These are phyloP conservation scores for Venturia pyrina DNA, from an alignment of 2,329 filamentous ascomycete genomes.

Conservation along the genomic window DNA sequence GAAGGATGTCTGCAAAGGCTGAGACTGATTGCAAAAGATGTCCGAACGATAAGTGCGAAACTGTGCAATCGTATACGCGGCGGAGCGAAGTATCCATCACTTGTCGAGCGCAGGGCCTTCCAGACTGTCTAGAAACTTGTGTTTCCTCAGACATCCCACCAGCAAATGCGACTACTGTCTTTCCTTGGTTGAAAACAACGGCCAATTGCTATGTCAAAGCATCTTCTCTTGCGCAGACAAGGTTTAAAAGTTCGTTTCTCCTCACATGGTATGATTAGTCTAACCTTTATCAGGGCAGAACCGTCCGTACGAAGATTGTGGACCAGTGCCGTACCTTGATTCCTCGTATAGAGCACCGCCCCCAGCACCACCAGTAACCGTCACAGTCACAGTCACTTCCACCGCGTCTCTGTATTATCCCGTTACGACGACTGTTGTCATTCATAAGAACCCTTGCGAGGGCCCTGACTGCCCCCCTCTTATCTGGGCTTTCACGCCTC, in stretches of 20 bases:
- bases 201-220: constrained; percentile 4
- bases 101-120: constrained; percentile 6
- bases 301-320: not conserved
- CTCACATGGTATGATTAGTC: not conserved
- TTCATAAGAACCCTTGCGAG: not conserved
- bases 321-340: constrained; percentile 7
- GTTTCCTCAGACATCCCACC: not conserved
- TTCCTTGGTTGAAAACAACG: constrained; percentile 1
- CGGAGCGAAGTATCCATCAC: not conserved
- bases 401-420: not conserved
- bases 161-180: not conserved
- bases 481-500: constrained; percentile 5
- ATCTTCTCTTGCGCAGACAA: not conserved
- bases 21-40: constrained; percentile 1
- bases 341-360: not conserved
- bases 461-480: constrained; percentile 1
- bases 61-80: not conserved
- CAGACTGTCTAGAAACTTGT: not conserved
- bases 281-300: not conserved
- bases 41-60: constrained; percentile 6
- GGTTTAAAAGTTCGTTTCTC: not conserved
- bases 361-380: not conserved
- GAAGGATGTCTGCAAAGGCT: not conserved
- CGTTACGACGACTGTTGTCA: not conserved
- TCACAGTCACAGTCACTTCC: not conserved